Base-by-base conservation (phyloP, 108 stramenopile genomes). In the Cylindrotheca closterium region DNA sequence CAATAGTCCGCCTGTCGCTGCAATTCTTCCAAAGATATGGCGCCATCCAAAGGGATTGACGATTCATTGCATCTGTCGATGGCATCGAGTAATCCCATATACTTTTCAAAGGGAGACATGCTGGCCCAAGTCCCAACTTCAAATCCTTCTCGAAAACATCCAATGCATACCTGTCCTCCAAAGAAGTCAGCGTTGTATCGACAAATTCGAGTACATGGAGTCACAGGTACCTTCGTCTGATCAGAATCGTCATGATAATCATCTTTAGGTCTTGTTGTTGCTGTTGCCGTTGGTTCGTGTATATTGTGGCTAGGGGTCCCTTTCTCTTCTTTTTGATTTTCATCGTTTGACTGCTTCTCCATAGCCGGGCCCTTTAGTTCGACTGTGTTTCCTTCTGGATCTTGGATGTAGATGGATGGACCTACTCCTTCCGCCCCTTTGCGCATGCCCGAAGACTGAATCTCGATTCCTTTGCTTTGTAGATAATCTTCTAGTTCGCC, bases 91-190 rank as follows among this genome's bases (percentile, higher is more conserved):
- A 87, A 49, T 2, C 81, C 61, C 59, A 63, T 69, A 4, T 62
- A 42, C 53, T 82, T 84, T 72, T 87, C 79, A 42, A 30, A 33
- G 0, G 75, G 22, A 18, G 76, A 55, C 81, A 87, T 80, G 19
- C 75, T 66, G 47, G 62, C 63, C 87, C 87, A 88, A 18, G 19
- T 48, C 26, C 65, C 47, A 58, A 88, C 85, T 64, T 88, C 87
- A 55, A 73, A 85, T 18, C 80, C 68, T 49, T 88, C 87, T 22
- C 87, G 80, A 56, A 74, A 88, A 56, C 87, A 88, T 32, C 87
- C 87, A 23, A 88, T 80, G 53, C 87, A 88, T 18, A 88, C 83
- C 57, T 75, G 50, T 25, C 87, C 87, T 50, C 77, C 73, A 47
- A 68, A 82, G 34, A 85, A 75, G 29, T 83, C 53, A 22, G 66